Base-by-base conservation (phyloP, 2,329 filamentous ascomycete species). In the Scedosporium boydii region DNA sequence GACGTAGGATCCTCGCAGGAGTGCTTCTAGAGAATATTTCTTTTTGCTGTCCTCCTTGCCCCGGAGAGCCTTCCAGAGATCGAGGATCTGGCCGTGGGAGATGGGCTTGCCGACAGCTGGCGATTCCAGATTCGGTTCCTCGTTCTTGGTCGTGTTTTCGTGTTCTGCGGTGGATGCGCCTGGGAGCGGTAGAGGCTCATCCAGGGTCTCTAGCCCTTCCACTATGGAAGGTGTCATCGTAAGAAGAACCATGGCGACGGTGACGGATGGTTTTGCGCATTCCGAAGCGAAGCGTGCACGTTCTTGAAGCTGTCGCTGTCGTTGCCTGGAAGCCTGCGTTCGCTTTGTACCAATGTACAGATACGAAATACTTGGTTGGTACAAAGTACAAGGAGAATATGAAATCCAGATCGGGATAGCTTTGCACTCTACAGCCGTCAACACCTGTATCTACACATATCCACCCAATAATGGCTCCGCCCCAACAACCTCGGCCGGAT, bases 171-270 rank as follows among this genome's bases (percentile, higher is more conserved):
- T 34, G 59, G 48, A 64, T 60, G 18, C 14, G 44, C 10, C 61
- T 57, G 27, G 57, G 64, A 9, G 53, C 55, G 21, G 18, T 44
- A 10, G 46, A 58, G 12, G 51, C 14, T 69, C 64, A 34, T 72
- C 72, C 14, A 76, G 64, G 63, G 68, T 72, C 16, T 77, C 68
- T 10, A 93, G 70, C 0, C 82, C 87, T 71, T 85, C 84, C 75
- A 87, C 83, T 34, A 90, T 84, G 67, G 83, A 78, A 68, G 82
- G 73, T 3, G 89, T 93, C 80, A 91, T 88, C n/a, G 87, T 90
- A 51, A 95, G 84, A 53, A 89, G 79, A 18, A 93, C 89, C 90
- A 93, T 93, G 23, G 42, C 34, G 7, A 16, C 26, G 55, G 42
- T 55, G 7, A 16, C 16, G 55, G 23, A 3, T 34, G 26, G 27